phyloP scores from a whole-genome alignment of 805 yeast species.

The Pichia heedii region DNA sequence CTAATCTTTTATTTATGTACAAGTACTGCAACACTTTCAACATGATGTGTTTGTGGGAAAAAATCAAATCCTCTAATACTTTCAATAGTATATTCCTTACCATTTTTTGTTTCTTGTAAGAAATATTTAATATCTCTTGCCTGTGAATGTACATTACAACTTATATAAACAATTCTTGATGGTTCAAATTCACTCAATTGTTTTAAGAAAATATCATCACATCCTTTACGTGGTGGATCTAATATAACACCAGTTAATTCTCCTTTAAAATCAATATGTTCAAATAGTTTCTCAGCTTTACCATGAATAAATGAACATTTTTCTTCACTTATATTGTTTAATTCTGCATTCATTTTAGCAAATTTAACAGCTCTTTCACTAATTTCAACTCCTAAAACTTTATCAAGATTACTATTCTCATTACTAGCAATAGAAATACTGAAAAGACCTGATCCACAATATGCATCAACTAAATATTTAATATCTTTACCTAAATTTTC shows the following conservation, averaged over 20 bases:
- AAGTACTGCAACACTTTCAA: slow-evolving; percentile 45
- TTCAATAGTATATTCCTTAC: slow-evolving; percentile 59
- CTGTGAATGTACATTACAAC: slow-evolving; percentile 96
- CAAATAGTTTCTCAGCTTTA: slow-evolving; percentile 85
- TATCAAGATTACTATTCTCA: slow-evolving; percentile 49
- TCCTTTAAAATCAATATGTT: slow-evolving; percentile 64
- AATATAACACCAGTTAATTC: slow-evolving; percentile 78
- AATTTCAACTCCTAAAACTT: slow-evolving; percentile 89
- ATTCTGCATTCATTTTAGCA: slow-evolving; percentile 72
- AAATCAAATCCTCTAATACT: slow-evolving; percentile 92
- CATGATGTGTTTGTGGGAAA: slow-evolving; percentile 61
- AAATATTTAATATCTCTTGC: slow-evolving; percentile 90
- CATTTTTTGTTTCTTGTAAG: slow-evolving; percentile 54
- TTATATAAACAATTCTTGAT: slow-evolving; percentile 81
- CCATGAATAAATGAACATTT: slow-evolving; percentile 86
- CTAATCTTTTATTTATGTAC: slow-evolving; percentile 11
- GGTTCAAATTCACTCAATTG: slow-evolving; percentile 82
- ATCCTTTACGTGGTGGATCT: slow-evolving; percentile 97
- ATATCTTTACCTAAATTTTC: slow-evolving; percentile 43
- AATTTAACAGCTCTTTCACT: slow-evolving; percentile 84
- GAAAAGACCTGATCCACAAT: slow-evolving; percentile 93
- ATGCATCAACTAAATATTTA: slow-evolving; percentile 77
- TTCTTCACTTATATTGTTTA: slow-evolving; percentile 47
- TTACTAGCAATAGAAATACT: slow-evolving; percentile 66
- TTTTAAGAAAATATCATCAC: slow-evolving; percentile 78